Conservation (phyloP, 2,329 filamentous ascomycete species). For the Cephalotrichum gorgonifer region DNA sequence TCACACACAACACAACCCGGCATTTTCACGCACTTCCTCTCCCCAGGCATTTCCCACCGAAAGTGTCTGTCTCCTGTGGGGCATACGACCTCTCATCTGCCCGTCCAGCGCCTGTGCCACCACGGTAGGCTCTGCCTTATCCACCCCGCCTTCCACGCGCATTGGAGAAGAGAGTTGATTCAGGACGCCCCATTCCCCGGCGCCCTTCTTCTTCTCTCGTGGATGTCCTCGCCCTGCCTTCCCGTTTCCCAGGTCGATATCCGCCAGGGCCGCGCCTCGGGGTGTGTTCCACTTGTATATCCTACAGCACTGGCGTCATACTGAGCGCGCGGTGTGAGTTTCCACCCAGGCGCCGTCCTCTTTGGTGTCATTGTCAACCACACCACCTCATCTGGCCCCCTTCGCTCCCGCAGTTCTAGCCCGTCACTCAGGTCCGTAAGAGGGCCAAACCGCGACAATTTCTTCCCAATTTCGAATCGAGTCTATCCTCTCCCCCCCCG, state of each 20-base stretch:
- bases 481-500: slow-evolving; percentile 37
- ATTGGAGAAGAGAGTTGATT: background rate
- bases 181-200: background rate
- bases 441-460: slow-evolving; percentile 35
- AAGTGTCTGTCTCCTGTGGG: background rate
- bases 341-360: background rate
- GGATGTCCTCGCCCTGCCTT: background rate
- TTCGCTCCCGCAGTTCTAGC: background rate
- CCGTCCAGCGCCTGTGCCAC: background rate
- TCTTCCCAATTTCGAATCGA: slow-evolving; percentile 39
- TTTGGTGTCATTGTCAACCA: background rate
- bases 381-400: too few species aligned
- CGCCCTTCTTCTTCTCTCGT: background rate
- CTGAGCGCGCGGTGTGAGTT: background rate
- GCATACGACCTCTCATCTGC: background rate
- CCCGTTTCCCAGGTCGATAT: background rate
- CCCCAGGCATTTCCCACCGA: background rate
- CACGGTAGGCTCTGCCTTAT: background rate
- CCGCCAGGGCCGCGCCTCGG: background rate
- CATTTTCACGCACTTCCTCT: background rate
- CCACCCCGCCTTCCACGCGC: background rate
- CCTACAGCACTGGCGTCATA: background rate
- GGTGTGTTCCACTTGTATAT: background rate
- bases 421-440: background rate
- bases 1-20: background rate